Conservation (phyloP, 2,329 filamentous ascomycete species). For the Xylariales sp. region DNA sequence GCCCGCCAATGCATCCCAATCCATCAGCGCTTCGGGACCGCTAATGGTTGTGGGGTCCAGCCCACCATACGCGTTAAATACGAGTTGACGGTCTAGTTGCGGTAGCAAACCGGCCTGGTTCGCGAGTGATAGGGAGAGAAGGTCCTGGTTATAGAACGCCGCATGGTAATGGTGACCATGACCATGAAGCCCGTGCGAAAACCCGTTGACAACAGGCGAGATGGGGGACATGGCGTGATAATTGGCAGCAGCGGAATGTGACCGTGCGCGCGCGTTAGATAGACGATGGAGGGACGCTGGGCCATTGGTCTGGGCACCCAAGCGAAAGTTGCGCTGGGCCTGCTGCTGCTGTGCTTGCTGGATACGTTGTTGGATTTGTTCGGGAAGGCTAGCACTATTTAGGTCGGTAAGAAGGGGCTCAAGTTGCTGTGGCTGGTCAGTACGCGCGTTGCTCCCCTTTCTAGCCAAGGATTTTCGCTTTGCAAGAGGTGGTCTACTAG, state of each 20-base stretch:
- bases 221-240: constrained; percentile 65
- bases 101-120: constrained; percentile 68
- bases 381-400: constrained; percentile 45
- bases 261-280: constrained; percentile 53
- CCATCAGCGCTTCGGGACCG: constrained; percentile 55
- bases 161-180: constrained; percentile 50
- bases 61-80: constrained; percentile 76
- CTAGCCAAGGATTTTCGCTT: constrained; percentile 56
- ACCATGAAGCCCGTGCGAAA: constrained; percentile 42
- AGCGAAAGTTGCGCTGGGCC: constrained; percentile 57
- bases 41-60: constrained; percentile 58
- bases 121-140: constrained; percentile 64
- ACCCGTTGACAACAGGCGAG: constrained; percentile 56
- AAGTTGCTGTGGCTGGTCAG: constrained; percentile 52
- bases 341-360: constrained; percentile 53
- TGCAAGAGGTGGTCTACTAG: constrained; percentile 42
- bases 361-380: constrained; percentile 52
- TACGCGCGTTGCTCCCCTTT: constrained; percentile 52
- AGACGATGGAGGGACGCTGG: constrained; percentile 56
- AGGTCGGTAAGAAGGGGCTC: constrained; percentile 56
- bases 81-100: constrained; percentile 79
- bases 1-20: constrained; percentile 59
- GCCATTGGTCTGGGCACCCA: constrained; percentile 57
- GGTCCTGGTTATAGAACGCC: constrained; percentile 62
- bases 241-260: constrained; percentile 52